Percentiles rank a stretch among this genome's conserved stretches.
Conservation (phyloP, 345 rosid species). For the Rubroshorea leprosula region DNA sequence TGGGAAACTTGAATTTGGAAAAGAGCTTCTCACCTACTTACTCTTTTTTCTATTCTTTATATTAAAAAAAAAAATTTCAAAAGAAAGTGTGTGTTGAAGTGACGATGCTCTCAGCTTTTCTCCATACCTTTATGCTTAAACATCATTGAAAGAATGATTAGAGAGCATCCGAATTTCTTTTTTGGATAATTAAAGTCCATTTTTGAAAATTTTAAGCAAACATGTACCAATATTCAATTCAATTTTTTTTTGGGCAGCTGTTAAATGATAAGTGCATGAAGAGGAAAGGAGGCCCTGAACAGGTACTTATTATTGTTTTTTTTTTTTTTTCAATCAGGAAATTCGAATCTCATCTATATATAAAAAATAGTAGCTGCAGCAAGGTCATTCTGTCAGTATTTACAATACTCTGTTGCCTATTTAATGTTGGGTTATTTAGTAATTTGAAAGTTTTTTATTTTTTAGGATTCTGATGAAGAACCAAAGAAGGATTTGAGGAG, state of each 20-base stretch:
- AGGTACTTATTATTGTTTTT: no score
- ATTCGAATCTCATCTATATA: no score
- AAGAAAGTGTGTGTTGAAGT: no score
- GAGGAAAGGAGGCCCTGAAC: constrained; percentile 48
- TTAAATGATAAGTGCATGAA: constrained; percentile 58
- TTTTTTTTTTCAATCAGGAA: no score
- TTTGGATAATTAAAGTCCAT: neutral
- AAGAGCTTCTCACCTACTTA: constrained; percentile 6
- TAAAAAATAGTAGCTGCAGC: no score
- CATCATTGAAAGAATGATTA: constrained; percentile 14
- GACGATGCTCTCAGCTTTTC: constrained; percentile 39
- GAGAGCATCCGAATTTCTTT: neutral
- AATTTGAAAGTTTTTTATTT: neutral
- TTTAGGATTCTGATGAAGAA: constrained; percentile 39
- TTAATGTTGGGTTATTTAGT: no score
- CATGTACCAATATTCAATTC: no score
- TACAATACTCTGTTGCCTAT: no score
- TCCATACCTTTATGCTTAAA: constrained; percentile 14
- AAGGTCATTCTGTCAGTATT: no score
- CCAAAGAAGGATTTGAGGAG: constrained; percentile 71
- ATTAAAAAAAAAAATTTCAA: no score
- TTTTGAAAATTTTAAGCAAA: no score
- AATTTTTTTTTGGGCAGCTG: constrained; percentile 41
- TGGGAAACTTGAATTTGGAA: constrained; percentile 15
- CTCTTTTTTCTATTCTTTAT: constrained; percentile 16